Conservation (phyloP, 2,329 filamentous ascomycete genomes). For the Phaeosphaeria sp. region DNA sequence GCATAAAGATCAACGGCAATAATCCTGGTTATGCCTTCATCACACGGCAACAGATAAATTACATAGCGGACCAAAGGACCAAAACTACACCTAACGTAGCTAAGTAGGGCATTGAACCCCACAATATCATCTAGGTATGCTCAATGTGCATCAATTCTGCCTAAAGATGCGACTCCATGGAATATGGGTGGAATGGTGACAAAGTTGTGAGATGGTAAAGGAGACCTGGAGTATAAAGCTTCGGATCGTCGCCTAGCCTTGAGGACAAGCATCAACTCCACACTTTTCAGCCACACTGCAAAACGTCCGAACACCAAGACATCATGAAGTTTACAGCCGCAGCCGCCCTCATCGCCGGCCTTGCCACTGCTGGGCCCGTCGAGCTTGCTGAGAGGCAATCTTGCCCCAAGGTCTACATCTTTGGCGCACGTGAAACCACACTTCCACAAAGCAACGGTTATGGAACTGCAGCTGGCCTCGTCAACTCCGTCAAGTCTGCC, state of each 20-base stretch:
- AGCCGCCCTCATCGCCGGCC: slow-evolving; percentile 35
- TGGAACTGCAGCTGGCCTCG: slow-evolving; percentile 49
- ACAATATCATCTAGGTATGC: slow-evolving; percentile 26
- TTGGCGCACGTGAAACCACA: slow-evolving; percentile 54
- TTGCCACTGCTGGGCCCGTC: slow-evolving; percentile 44
- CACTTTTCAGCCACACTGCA: slow-evolving; percentile 7
- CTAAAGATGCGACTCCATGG: slow-evolving; percentile 29
- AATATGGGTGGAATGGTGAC: too few species aligned
- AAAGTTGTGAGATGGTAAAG: neutral
- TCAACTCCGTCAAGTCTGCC: slow-evolving; percentile 50
- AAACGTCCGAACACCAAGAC: slow-evolving; percentile 5
- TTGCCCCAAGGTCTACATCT: slow-evolving; percentile 54
- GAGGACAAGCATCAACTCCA: slow-evolving; percentile 13
- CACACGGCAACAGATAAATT: slow-evolving; percentile 38
- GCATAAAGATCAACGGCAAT: slow-evolving; percentile 29
- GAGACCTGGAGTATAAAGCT: slow-evolving; percentile 23
- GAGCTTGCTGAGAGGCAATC: slow-evolving; percentile 44
- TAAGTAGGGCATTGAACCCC: slow-evolving; percentile 28
- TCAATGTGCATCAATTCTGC: slow-evolving; percentile 34
- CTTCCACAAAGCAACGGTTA: slow-evolving; percentile 47
- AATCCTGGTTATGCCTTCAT: slow-evolving; percentile 30
- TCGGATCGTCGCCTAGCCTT: slow-evolving; percentile 14
- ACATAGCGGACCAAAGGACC: slow-evolving; percentile 44
- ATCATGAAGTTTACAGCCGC: slow-evolving; percentile 44
- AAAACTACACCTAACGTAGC: slow-evolving; percentile 15